Conservation (phyloP, 225 moss, liverwort and hornwort genomes). For the Rhytidiadelphus loreus region DNA sequence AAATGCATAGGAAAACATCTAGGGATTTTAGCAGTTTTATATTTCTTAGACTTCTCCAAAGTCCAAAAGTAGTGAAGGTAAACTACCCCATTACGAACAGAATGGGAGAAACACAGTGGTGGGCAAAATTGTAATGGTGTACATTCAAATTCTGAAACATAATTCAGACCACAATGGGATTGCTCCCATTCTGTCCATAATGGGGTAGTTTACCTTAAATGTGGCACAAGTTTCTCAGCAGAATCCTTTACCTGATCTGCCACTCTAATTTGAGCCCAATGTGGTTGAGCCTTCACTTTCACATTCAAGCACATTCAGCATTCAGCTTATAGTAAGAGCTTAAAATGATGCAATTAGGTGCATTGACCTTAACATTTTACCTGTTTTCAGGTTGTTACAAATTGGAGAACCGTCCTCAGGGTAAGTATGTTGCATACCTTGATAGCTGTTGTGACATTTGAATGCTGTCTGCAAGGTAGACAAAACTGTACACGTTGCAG, state of each 20-base stretch:
- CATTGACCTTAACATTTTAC: neutral
- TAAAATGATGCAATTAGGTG: neutral
- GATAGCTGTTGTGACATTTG: neutral
- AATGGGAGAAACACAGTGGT: too few species aligned
- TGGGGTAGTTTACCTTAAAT: too few species aligned
- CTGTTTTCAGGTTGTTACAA: neutral
- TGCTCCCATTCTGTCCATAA: too few species aligned
- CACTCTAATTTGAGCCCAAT: neutral
- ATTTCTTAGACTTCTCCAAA: too few species aligned
- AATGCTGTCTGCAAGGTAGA: neutral
- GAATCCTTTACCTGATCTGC: neutral
- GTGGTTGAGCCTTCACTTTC: neutral
- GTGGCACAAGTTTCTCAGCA: neutral
- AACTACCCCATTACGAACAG: too few species aligned
- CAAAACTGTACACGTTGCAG: neutral
- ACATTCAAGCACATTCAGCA: neutral
- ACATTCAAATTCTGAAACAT: too few species aligned
- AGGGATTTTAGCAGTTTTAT: too few species aligned
- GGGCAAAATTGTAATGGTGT: too few species aligned
- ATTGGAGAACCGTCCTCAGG: neutral
- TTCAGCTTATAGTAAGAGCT: neutral
- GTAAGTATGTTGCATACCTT: neutral
- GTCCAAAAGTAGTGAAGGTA: too few species aligned
- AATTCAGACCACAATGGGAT: too few species aligned
- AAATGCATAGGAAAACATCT: too few species aligned